A percentile compares a stretch with the other conserved stretches of the same genome.
These are phyloP conservation scores for Pseudonectria foliicola DNA, from an alignment of 2,329 filamentous ascomycete species.

Conservation along the genomic window DNA sequence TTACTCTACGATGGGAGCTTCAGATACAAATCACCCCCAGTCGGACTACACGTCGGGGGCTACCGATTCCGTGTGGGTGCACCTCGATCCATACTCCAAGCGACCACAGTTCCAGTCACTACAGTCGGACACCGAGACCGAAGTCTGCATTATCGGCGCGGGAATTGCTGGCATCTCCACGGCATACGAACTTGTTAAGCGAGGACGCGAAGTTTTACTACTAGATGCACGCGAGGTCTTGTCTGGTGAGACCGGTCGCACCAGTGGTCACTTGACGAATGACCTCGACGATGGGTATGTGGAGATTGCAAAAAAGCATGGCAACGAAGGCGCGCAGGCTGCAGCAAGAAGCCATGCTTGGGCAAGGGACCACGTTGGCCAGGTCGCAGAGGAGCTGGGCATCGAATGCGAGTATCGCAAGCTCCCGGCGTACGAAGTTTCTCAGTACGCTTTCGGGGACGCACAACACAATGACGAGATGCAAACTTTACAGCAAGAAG, in stretches of 20 bases:
- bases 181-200: constrained; percentile 33
- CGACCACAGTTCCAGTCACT: constrained; percentile 5
- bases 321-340: constrained; percentile 37
- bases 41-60: constrained; percentile 37
- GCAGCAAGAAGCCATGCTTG: constrained; percentile 49
- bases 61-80: constrained; percentile 47
- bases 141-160: constrained; percentile 11
- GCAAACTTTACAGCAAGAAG: constrained; percentile 8
- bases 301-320: constrained; percentile 45
- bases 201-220: constrained; percentile 42
- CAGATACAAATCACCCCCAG: too few relatives aligned
- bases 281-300: constrained; percentile 47
- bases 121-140: constrained; percentile 3
- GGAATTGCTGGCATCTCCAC: constrained; percentile 13
- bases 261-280: constrained; percentile 46
- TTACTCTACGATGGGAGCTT: too few relatives aligned
- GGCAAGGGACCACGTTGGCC: constrained; percentile 44
- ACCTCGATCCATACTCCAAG: constrained; percentile 36
- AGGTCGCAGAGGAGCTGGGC: constrained; percentile 39
- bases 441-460: constrained; percentile 36
- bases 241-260: constrained; percentile 46
- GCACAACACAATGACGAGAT: constrained; percentile 33
- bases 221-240: constrained; percentile 48
- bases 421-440: constrained; percentile 42
- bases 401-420: constrained; percentile 51